These are phyloP conservation scores for Meredithiella fracta DNA, from an alignment of 2,329 filamentous ascomycete genomes.

Conservation along the genomic window DNA sequence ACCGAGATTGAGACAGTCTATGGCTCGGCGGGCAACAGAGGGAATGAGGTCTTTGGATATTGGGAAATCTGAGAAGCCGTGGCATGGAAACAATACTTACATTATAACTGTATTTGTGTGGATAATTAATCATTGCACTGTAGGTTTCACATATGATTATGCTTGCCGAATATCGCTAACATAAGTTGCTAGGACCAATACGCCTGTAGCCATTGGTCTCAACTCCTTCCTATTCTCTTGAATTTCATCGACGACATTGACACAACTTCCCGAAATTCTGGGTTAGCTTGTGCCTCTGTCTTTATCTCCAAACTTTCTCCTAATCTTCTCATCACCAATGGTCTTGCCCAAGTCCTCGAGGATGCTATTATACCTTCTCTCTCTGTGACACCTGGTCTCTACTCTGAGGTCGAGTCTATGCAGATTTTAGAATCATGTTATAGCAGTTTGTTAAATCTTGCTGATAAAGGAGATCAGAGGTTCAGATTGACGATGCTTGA, in stretches of 20 bases:
- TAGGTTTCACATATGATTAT: background rate
- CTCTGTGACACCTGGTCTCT: conserved; percentile 61
- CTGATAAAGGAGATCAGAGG: conserved; percentile 18
- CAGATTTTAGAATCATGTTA: conserved; percentile 49
- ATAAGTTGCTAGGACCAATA: conserved; percentile 22
- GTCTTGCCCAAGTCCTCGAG: conserved; percentile 51
- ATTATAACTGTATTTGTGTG: conserved; percentile 7
- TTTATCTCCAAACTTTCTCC: conserved; percentile 41
- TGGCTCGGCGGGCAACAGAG: background rate
- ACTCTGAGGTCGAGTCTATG: conserved; percentile 54
- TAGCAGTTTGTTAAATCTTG: conserved; percentile 37
- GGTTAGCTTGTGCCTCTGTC: conserved; percentile 34
- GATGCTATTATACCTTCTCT: conserved; percentile 55
- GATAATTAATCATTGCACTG: conserved; percentile 14
- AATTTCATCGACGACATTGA: conserved; percentile 50
- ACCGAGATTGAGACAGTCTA: background rate
- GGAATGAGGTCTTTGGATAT: background rate
- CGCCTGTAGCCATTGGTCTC: conserved; percentile 44
- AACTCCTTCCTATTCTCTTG: conserved; percentile 53
- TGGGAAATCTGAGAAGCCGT: conserved; percentile 8
- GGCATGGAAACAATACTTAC: conserved; percentile 8
- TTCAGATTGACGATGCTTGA: conserved; percentile 30
- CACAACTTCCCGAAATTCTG: conserved; percentile 34
- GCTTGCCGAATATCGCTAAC: background rate
- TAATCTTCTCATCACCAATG: conserved; percentile 40